phyloP scores from a whole-genome alignment of 768 basidiomycete genomes.

The Boletus rufocinnamomeus region DNA sequence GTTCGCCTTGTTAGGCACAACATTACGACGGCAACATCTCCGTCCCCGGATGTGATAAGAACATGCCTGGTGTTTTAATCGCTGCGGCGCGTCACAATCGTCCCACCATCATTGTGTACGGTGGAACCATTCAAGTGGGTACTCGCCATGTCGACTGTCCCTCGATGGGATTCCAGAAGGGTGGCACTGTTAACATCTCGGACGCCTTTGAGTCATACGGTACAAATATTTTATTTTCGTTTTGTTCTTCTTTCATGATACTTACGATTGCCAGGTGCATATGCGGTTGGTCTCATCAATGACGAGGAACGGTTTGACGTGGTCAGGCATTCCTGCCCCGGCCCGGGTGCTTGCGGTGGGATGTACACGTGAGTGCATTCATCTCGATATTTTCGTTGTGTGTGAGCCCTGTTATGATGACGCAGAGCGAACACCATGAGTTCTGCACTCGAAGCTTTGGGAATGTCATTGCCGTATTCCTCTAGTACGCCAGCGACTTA shows the following conservation, averaged over 20 bases:
- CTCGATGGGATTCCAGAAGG: constrained; percentile 71
- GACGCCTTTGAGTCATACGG: constrained; percentile 88
- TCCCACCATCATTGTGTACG: constrained; percentile 85
- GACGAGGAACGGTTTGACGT: constrained; percentile 85
- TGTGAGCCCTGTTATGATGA: neutral
- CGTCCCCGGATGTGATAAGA: constrained; percentile 89
- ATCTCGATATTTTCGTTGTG: neutral
- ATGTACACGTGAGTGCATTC: constrained; percentile 70
- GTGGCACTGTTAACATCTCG: constrained; percentile 82
- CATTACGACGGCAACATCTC: constrained; percentile 88
- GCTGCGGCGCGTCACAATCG: constrained; percentile 86
- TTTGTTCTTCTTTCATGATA: neutral
- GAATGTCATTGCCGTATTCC: constrained; percentile 85
- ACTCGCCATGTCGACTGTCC: constrained; percentile 79
- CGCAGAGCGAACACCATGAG: constrained; percentile 85
- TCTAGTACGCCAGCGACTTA: constrained; percentile 70
- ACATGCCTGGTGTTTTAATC: constrained; percentile 89
- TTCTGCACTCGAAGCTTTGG: constrained; percentile 78
- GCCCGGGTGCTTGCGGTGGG: constrained; percentile 82
- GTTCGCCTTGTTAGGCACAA: constrained; percentile 57
- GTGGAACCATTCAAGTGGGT: constrained; percentile 82
- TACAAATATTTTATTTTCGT: constrained; percentile 23
- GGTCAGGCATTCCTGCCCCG: constrained; percentile 82
- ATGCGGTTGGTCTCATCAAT: constrained; percentile 69
- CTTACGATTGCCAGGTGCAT: constrained; percentile 57